These are phyloP conservation scores for Eurotiales sp. DNA, from an alignment of 2,329 filamentous ascomycete genomes.

Conservation along the genomic window DNA sequence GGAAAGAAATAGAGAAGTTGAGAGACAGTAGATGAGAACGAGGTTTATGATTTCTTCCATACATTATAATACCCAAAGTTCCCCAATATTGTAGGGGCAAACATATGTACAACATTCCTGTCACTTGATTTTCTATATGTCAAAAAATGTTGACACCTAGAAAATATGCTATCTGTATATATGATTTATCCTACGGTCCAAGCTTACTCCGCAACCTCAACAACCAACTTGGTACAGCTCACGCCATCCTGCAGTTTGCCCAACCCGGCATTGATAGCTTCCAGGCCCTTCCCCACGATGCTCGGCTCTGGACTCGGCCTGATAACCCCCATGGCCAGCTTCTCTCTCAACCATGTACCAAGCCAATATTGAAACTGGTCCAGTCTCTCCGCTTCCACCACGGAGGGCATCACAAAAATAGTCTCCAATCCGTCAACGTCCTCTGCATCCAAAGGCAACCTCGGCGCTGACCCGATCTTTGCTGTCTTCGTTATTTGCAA, in stretches of 20 bases:
- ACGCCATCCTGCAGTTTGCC: conserved; percentile 36
- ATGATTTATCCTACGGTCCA: no score
- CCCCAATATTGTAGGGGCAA: no score
- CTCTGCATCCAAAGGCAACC: conserved; percentile 28
- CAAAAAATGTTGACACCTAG: no score
- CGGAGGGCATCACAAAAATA: conserved; percentile 38
- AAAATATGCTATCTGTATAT: no score
- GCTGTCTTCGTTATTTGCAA: conserved; percentile 13
- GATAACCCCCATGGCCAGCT: conserved; percentile 29
- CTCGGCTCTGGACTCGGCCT: conserved; percentile 38
- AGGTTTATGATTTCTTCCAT: no score
- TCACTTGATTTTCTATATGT: no score
- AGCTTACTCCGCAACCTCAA: conserved; percentile 37
- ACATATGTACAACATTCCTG: no score
- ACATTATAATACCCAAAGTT: no score
- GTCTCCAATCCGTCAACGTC: conserved; percentile 32
- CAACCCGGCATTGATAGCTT: conserved; percentile 37
- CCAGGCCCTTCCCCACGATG: conserved; percentile 37
- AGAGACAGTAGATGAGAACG: no score
- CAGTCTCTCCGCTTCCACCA: conserved; percentile 30
- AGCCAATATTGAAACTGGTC: no score
- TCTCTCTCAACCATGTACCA: conserved; percentile 35
- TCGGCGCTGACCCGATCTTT: conserved; percentile 39
- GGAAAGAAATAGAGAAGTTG: no score
- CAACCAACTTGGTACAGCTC: conserved; percentile 43